These are phyloP conservation scores for Lachancea sp. DNA, from an alignment of 805 yeast genomes.

Conservation along the genomic window DNA sequence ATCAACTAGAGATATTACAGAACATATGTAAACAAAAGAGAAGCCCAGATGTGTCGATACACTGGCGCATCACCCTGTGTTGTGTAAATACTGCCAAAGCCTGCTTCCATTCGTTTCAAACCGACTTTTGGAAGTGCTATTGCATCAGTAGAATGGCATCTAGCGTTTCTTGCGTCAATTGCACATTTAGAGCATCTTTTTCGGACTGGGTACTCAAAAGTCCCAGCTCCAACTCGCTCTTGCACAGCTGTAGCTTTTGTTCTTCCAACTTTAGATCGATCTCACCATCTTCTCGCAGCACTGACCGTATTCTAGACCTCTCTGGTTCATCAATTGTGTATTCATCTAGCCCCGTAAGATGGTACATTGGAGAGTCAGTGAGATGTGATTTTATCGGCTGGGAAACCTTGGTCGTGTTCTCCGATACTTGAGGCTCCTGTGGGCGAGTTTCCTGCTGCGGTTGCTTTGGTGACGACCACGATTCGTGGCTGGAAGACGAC, in stretches of 20 bases:
- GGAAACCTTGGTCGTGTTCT: not conserved
- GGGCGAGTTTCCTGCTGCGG: not conserved
- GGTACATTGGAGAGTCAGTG: conserved; percentile 19
- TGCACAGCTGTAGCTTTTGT: conserved; percentile 15
- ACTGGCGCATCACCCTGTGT: too few species aligned
- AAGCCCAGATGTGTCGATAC: too few species aligned
- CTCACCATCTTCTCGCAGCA: conserved; percentile 17
- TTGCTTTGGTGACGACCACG: not conserved
- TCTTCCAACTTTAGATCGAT: conserved; percentile 24
- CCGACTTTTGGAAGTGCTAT: not conserved
- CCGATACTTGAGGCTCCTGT: not conserved
- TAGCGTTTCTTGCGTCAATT: conserved; percentile 33
- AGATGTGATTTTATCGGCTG: not conserved
- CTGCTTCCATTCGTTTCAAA: too few species aligned
- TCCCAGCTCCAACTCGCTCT: conserved; percentile 25
- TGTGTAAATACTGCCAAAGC: too few species aligned
- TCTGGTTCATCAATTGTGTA: conserved; percentile 7
- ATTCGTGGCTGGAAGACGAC: not conserved
- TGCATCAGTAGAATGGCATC: conserved; percentile 21
- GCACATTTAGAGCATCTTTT: conserved; percentile 31
- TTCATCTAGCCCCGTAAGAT: conserved; percentile 19
- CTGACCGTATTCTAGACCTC: conserved; percentile 14
- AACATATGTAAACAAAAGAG: too few species aligned
- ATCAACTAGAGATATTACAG: too few species aligned
- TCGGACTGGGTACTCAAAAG: conserved; percentile 24